phyloP scores from a whole-genome alignment of 371 early-diverging fungal genomes.

The Apophysomyces variabilis region DNA sequence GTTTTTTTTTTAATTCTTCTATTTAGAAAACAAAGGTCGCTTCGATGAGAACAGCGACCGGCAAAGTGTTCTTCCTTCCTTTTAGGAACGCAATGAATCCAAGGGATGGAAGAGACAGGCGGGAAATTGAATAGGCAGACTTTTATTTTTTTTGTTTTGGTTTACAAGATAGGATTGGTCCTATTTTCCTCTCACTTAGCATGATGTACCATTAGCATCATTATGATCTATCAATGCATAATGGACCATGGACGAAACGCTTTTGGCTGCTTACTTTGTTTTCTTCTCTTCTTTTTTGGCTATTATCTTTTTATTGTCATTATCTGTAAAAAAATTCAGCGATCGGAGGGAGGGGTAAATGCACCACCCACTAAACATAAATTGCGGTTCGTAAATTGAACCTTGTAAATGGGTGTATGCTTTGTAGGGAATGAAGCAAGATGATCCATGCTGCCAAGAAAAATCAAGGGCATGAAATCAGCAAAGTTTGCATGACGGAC shows the following conservation, averaged over 20 bases:
- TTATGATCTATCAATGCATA: too few species aligned
- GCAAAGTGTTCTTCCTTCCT: constrained; percentile 5
- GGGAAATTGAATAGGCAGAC: constrained; percentile 5
- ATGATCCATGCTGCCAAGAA: constrained; percentile 54
- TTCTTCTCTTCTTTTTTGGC: not conserved
- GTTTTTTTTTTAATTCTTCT: too few species aligned
- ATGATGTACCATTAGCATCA: too few species aligned
- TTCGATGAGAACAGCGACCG: not conserved
- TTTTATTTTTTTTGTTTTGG: not conserved
- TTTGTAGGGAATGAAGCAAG: constrained; percentile 90
- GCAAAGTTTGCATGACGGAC: not conserved
- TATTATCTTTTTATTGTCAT: not conserved
- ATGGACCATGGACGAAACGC: not conserved
- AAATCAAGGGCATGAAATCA: not conserved
- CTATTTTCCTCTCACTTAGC: too few species aligned
- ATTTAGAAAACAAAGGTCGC: too few species aligned
- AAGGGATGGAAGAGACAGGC: not conserved
- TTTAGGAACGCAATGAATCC: not conserved
- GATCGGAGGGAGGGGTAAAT: constrained; percentile 25
- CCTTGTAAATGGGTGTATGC: constrained; percentile 89
- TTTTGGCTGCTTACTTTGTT: not conserved
- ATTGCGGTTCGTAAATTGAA: constrained; percentile 93
- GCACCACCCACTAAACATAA: constrained; percentile 77
- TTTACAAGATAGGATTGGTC: too few species aligned
- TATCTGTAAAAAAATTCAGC: constrained; percentile 26